phyloP scores from a whole-genome alignment of 1,284 basidiomycete genomes.

The Paramarasmius palmivorus region DNA sequence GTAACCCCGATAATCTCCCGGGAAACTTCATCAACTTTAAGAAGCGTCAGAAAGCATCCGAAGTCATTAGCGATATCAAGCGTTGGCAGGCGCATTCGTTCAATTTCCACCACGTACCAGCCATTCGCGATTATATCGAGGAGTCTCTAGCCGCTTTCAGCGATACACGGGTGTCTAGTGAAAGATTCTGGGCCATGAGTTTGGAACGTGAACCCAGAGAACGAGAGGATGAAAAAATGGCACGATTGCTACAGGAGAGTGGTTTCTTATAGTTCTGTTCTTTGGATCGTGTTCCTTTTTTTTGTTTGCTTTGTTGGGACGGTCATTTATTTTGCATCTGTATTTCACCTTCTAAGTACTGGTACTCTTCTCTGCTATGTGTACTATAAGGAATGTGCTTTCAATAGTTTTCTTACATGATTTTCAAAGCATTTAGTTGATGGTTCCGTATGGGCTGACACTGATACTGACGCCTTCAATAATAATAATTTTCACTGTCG shows the following conservation, averaged over 20 bases:
- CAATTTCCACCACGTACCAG: conserved; percentile 75
- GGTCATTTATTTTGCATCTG: conserved; percentile 9
- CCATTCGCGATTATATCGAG: conserved; percentile 77
- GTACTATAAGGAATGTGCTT: conserved; percentile 4
- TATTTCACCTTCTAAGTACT: conserved; percentile 8
- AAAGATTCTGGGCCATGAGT: conserved; percentile 85
- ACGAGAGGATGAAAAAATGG: conserved; percentile 93
- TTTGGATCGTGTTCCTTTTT: neutral
- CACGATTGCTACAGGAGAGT: conserved; percentile 83
- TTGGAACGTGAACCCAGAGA: conserved; percentile 90
- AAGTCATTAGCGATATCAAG: conserved; percentile 95
- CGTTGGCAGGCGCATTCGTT: conserved; percentile 92
- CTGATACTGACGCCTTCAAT: too few relatives aligned
- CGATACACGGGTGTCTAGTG: conserved; percentile 61
- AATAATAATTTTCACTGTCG: too few relatives aligned
- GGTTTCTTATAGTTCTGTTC: conserved; percentile 65
- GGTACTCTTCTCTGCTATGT: conserved; percentile 5
- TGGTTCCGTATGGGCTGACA: too few relatives aligned
- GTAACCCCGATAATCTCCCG: conserved; percentile 87
- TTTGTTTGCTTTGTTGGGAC: conserved; percentile 6
- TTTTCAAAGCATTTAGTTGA: too few relatives aligned
- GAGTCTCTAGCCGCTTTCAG: conserved; percentile 72
- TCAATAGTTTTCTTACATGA: neutral
- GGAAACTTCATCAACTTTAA: conserved; percentile 92
- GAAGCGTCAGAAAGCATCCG: conserved; percentile 91